Conservation (phyloP, 164 flowering plant species). For the Macadamia integrifolia region DNA sequence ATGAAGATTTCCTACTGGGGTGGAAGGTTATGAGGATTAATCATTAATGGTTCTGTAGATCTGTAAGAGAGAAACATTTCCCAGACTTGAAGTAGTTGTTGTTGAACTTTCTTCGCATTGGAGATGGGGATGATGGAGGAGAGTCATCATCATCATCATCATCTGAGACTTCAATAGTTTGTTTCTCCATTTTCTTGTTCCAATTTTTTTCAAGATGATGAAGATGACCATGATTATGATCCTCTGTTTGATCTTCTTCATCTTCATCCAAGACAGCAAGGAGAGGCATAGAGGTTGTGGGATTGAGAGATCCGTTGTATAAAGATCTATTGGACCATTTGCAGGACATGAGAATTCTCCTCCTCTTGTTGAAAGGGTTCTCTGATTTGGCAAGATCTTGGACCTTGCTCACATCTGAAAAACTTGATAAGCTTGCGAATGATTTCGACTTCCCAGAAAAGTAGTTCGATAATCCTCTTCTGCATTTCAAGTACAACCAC, state of each 20-base stretch:
- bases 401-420: constrained; percentile 19
- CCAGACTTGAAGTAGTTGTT: constrained; percentile 10
- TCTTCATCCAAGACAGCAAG: background rate
- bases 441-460: constrained; percentile 48
- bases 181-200: background rate
- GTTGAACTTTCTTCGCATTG: constrained; percentile 7
- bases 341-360: constrained; percentile 32
- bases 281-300: background rate
- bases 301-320: constrained; percentile 15
- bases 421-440: constrained; percentile 23
- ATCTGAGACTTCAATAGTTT: background rate
- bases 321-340: constrained; percentile 24
- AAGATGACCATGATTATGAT: background rate
- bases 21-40: no score
- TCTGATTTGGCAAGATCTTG: constrained; percentile 38
- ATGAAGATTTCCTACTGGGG: no score
- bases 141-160: background rate
- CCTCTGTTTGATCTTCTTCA: constrained; percentile 6
- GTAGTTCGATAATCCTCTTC: constrained; percentile 46
- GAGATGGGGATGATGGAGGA: background rate
- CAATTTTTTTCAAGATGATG: background rate
- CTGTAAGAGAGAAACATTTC: constrained; percentile 16
- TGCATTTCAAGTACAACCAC: constrained; percentile 3
- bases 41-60: background rate
- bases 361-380: constrained; percentile 49